These are phyloP conservation scores for Fistulifera solaris DNA, from an alignment of 108 stramenopile genomes.

Conservation along the genomic window DNA sequence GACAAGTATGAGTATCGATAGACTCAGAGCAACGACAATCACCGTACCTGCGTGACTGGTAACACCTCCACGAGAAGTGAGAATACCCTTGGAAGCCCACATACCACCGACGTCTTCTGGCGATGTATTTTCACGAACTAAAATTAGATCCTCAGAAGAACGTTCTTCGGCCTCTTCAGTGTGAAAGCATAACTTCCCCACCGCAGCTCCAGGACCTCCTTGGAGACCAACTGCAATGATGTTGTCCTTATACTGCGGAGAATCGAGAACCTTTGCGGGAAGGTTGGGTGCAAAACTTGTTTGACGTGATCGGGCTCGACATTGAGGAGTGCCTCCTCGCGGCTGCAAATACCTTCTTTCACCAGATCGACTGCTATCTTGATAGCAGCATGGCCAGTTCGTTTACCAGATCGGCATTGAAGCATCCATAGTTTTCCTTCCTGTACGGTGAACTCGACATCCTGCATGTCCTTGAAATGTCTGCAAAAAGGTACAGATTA, in stretches of 20 bases:
- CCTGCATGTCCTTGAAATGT: slow-evolving; percentile 86
- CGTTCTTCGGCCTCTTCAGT: slow-evolving; percentile 65
- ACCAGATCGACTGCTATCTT: slow-evolving; percentile 78
- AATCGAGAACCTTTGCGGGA: slow-evolving; percentile 39
- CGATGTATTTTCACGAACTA: slow-evolving; percentile 69
- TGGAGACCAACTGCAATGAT: slow-evolving; percentile 75
- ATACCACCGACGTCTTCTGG: slow-evolving; percentile 83
- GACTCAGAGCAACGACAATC: not conserved
- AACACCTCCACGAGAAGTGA: slow-evolving; percentile 80
- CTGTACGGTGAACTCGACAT: slow-evolving; percentile 88
- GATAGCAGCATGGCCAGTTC: slow-evolving; percentile 76
- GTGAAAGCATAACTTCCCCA: slow-evolving; percentile 73
- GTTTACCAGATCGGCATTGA: slow-evolving; percentile 77
- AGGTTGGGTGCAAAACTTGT: slow-evolving; percentile 78
- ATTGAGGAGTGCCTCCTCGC: slow-evolving; percentile 64
- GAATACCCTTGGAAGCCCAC: slow-evolving; percentile 72
- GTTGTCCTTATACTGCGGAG: slow-evolving; percentile 43
- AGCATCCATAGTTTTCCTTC: slow-evolving; percentile 87
- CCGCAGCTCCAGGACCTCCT: slow-evolving; percentile 79
- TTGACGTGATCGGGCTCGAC: slow-evolving; percentile 77
- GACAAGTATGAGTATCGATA: not conserved
- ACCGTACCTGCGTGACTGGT: slow-evolving; percentile 16
- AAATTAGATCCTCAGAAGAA: slow-evolving; percentile 51
- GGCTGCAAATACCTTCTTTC: slow-evolving; percentile 58
- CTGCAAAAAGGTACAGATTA: no score